Conservation (phyloP, 1,139 yeast species). For the Diutina scorzettiae region DNA sequence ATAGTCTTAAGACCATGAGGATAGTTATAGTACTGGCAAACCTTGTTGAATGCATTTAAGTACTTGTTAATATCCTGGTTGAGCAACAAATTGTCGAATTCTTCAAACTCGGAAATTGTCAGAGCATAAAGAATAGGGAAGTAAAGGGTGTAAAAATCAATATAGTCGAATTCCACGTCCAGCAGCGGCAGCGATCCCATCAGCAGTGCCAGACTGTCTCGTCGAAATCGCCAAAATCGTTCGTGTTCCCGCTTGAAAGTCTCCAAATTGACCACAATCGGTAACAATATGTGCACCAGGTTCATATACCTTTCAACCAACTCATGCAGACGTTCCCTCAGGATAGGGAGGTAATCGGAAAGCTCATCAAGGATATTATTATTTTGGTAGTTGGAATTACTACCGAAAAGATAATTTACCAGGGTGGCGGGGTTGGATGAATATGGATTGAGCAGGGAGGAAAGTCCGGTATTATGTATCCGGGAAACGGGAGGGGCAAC, state of each 20-base stretch:
- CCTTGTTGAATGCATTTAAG: constrained; percentile 34
- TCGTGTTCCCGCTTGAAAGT: constrained; percentile 37
- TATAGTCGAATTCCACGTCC: constrained; percentile 18
- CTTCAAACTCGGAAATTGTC: constrained; percentile 43
- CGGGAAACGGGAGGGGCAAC: too few relatives aligned
- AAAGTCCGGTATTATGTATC: constrained; percentile 6
- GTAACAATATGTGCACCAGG: constrained; percentile 43
- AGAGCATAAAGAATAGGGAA: constrained; percentile 44
- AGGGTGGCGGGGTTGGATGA: constrained; percentile 29
- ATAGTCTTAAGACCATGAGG: constrained; percentile 41
- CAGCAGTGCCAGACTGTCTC: constrained; percentile 27
- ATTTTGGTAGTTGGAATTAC: constrained; percentile 30
- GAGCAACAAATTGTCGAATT: constrained; percentile 33
- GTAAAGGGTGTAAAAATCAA: constrained; percentile 36
- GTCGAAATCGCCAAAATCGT: constrained; percentile 32
- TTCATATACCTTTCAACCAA: constrained; percentile 34
- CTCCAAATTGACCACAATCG: constrained; percentile 31
- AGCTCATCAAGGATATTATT: constrained; percentile 25
- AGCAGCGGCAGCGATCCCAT: constrained; percentile 32
- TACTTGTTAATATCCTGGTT: constrained; percentile 40
- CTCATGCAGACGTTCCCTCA: constrained; percentile 37
- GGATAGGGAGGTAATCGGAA: constrained; percentile 20
- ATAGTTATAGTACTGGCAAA: constrained; percentile 38
- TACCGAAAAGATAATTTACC: constrained; percentile 30
- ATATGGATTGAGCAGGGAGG: constrained; percentile 15